Percentiles rank a stretch among this genome's conserved stretches.
phyloP scores from a whole-genome alignment of 345 rosid genomes.

The Litchi chinensis region DNA sequence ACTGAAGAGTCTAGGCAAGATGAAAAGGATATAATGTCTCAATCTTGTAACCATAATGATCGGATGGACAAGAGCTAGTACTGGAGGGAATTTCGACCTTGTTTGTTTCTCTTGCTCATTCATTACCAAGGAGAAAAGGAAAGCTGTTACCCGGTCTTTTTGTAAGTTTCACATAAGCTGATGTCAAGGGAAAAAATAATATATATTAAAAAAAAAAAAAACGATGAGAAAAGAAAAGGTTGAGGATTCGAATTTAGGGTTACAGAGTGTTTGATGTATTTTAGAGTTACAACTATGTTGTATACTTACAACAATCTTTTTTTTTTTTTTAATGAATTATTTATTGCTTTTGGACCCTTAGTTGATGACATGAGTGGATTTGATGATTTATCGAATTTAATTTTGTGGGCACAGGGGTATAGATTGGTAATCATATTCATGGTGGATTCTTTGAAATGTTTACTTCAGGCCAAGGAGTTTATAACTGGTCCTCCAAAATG shows the following conservation, averaged over 20 bases:
- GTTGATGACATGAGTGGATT: background rate
- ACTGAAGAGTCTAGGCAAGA: slow-evolving; percentile 39
- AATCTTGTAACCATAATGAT: slow-evolving; percentile 42
- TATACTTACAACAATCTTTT: slow-evolving; percentile 1
- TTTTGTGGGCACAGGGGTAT: background rate
- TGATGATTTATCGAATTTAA: background rate
- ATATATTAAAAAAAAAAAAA: background rate
- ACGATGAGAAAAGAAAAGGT: slow-evolving; percentile 4
- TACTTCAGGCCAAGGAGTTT: background rate
- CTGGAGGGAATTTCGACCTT: slow-evolving; percentile 1
- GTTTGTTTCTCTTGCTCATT: background rate
- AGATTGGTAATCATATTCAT: too few relatives aligned
- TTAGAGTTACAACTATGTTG: background rate
- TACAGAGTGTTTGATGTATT: background rate
- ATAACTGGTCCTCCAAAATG: background rate
- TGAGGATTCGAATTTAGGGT: background rate
- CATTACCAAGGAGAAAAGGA: background rate
- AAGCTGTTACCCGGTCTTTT: background rate
- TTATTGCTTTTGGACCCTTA: background rate
- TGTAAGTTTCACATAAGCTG: background rate
- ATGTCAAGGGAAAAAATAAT: background rate
- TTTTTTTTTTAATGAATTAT: background rate
- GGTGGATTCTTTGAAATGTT: too few relatives aligned
- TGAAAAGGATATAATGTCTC: slow-evolving; percentile 45
- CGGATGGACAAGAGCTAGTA: slow-evolving; percentile 65